These are phyloP conservation scores for Diplodia intermedia DNA, from an alignment of 2,329 filamentous ascomycete species.

Conservation along the genomic window DNA sequence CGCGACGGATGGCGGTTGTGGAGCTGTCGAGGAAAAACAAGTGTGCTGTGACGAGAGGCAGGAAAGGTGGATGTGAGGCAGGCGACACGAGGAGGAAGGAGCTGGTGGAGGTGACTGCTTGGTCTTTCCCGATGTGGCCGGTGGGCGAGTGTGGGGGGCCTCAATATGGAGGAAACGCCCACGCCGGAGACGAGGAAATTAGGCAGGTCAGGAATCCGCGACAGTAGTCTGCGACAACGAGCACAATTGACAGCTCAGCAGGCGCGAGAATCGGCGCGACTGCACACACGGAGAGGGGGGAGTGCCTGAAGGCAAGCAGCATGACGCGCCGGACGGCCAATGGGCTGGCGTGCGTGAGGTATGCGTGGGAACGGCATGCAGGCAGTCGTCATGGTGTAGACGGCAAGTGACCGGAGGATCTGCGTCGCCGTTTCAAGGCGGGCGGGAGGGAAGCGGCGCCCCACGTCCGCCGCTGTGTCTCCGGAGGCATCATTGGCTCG, in stretches of 20 bases:
- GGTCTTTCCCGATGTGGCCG: neutral
- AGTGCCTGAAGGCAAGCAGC: neutral
- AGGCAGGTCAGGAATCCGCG: neutral
- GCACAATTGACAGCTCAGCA: slow-evolving; percentile 1
- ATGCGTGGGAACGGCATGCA: neutral
- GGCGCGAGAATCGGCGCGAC: neutral
- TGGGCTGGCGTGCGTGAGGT: neutral
- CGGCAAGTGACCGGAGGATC: neutral
- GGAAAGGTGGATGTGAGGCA: neutral
- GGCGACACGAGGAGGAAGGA: neutral
- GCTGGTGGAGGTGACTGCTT: neutral
- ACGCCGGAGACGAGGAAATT: neutral
- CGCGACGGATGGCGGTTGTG: neutral
- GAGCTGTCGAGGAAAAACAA: neutral
- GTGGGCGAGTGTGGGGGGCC: neutral
- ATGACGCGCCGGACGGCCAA: neutral
- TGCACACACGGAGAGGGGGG: neutral
- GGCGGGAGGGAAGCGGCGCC: neutral
- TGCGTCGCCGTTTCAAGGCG: neutral
- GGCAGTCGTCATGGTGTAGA: neutral
- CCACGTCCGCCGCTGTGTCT: neutral
- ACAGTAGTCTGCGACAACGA: slow-evolving; percentile 2
- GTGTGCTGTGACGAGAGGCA: too few relatives aligned
- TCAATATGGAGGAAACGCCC: neutral
- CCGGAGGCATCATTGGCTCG: neutral